Percentiles rank a stretch among this genome's conserved stretches.
These are phyloP conservation scores for Didymella sp. DNA, from an alignment of 2,329 filamentous ascomycete genomes.

Conservation along the genomic window DNA sequence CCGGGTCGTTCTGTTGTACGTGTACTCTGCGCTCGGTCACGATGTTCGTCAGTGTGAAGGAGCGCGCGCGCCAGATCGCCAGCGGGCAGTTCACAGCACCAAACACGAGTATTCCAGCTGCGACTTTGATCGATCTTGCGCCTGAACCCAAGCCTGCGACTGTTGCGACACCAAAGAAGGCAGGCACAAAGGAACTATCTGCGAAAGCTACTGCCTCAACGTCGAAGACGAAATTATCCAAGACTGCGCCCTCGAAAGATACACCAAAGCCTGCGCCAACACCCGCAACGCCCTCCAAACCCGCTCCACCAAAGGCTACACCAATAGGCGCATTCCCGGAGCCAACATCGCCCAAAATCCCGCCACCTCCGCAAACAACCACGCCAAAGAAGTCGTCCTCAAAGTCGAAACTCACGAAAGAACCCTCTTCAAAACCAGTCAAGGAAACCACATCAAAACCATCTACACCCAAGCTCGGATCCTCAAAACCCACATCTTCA, in stretches of 20 bases:
- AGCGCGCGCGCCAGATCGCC: constrained; percentile 24
- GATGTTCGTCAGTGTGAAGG: constrained; percentile 27
- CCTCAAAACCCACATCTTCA: neutral
- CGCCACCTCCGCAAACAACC: neutral
- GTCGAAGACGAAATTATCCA: constrained; percentile 2
- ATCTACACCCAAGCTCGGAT: neutral
- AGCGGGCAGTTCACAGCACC: constrained; percentile 19
- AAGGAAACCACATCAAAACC: constrained; percentile 5
- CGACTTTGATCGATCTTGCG: constrained; percentile 5
- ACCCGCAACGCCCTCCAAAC: neutral
- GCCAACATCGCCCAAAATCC: neutral
- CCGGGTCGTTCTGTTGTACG: constrained; percentile 14
- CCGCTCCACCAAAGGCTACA: neutral
- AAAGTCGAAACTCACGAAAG: constrained; percentile 4
- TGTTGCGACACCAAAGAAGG: constrained; percentile 6
- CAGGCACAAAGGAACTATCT: neutral
- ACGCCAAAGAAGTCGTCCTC: constrained; percentile 11
- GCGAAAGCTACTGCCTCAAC: neutral
- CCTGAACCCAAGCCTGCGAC: constrained; percentile 5
- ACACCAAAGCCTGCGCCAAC: neutral
- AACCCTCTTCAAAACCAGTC: neutral
- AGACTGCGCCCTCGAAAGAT: constrained; percentile 4
- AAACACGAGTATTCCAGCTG: neutral
- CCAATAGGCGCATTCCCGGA: neutral
- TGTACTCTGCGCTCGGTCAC: constrained; percentile 7